These are phyloP conservation scores for Aquilaria sinensis DNA, from an alignment of 345 rosid species.

Conservation along the genomic window DNA sequence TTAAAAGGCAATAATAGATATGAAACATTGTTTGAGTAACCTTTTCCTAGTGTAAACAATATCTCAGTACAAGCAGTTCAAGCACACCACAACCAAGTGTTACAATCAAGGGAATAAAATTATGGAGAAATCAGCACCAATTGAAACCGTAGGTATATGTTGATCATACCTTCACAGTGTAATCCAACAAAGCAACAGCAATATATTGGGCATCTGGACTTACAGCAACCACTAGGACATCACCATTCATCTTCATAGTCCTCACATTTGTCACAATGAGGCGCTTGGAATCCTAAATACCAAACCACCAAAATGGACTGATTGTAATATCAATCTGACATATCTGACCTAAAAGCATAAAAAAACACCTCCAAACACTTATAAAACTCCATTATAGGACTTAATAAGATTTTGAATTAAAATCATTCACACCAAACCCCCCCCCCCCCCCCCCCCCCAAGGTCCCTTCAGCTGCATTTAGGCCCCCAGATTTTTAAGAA, in stretches of 20 bases:
- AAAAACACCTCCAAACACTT: not conserved
- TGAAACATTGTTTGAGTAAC: too few relatives aligned
- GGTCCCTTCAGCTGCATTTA: too few relatives aligned
- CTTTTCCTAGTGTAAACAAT: too few relatives aligned
- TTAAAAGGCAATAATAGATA: too few relatives aligned
- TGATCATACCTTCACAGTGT: conserved; percentile 77
- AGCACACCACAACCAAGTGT: too few relatives aligned
- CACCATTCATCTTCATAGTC: conserved; percentile 92
- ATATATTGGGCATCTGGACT: conserved; percentile 88
- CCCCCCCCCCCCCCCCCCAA: too few relatives aligned
- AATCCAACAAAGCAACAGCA: conserved; percentile 89
- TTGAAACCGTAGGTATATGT: not conserved
- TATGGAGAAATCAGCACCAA: not conserved
- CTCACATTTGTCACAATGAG: conserved; percentile 58
- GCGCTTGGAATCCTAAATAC: conserved; percentile 59
- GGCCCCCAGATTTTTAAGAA: too few relatives aligned
- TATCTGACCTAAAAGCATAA: not conserved
- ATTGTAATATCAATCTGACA: not conserved
- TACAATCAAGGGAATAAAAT: not conserved
- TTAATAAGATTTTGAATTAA: too few relatives aligned
- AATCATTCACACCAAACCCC: too few relatives aligned
- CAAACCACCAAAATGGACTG: conserved; percentile 15
- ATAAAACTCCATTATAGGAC: too few relatives aligned
- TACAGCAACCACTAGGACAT: conserved; percentile 75
- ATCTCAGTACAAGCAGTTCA: too few relatives aligned